These are phyloP conservation scores for Talaromyces sp. DNA, from an alignment of 2,329 filamentous ascomycete genomes.

Conservation along the genomic window DNA sequence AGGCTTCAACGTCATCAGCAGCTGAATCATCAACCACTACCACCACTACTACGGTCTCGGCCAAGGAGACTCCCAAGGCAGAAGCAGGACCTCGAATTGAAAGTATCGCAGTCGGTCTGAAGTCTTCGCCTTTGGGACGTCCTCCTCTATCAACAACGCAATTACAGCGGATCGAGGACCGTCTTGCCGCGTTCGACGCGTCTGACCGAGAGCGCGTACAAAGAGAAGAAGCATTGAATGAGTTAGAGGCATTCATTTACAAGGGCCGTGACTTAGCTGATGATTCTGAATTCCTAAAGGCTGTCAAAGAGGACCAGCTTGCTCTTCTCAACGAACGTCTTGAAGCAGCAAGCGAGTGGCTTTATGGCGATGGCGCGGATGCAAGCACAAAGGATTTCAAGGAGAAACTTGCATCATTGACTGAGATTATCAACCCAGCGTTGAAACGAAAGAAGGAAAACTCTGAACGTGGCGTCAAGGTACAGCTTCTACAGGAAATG, in stretches of 20 bases:
- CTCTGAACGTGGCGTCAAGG: conserved; percentile 64
- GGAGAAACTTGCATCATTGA: conserved; percentile 70
- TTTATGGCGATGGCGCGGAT: conserved; percentile 78
- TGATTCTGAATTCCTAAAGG: conserved; percentile 68
- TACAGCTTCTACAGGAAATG: conserved; percentile 66
- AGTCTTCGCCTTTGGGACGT: conserved; percentile 46
- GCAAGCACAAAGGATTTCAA: conserved; percentile 73
- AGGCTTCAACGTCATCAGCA: conserved; percentile 45
- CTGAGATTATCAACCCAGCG: conserved; percentile 73
- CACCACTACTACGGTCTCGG: conserved; percentile 48
- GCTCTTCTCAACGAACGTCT: conserved; percentile 65
- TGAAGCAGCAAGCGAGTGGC: conserved; percentile 75
- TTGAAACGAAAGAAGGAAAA: conserved; percentile 72
- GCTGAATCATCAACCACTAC: conserved; percentile 38
- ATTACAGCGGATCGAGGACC: conserved; percentile 59
- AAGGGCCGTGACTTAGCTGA: conserved; percentile 78
- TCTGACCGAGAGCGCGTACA: conserved; percentile 75
- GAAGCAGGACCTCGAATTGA: conserved; percentile 48
- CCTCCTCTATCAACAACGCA: conserved; percentile 35
- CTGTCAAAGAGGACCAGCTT: conserved; percentile 67
- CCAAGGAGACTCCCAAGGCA: conserved; percentile 43
- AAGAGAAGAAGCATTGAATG: conserved; percentile 85
- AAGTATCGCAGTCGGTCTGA: conserved; percentile 51
- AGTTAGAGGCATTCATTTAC: conserved; percentile 92
- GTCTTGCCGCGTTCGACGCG: conserved; percentile 77